A percentile compares a stretch with the other conserved stretches of the same genome.
Evolutionary conservation across 495 filamentous ascomycete genomes (phyloP).

Genomic region (Haplographium delicatum): DNA sequence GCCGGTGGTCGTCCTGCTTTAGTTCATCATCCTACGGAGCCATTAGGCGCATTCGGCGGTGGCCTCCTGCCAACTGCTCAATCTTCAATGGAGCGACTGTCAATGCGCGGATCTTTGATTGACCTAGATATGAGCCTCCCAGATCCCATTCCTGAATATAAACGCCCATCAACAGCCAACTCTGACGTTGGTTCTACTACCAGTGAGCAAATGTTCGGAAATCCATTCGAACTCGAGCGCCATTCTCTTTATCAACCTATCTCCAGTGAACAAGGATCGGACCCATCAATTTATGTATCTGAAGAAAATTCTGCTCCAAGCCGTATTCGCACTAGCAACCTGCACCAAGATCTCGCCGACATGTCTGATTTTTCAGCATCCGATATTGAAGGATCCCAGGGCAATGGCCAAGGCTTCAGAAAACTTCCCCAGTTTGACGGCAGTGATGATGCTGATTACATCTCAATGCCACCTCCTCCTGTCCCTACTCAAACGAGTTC

Average conservation of each 20-base stretch:
- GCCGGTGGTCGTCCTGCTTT: slow-evolving; percentile 38
- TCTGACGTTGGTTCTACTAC: slow-evolving; percentile 37
- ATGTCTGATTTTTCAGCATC: slow-evolving; percentile 23
- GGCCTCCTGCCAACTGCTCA: slow-evolving; percentile 1
- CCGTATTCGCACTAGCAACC: background rate
- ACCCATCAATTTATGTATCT: slow-evolving; percentile 47
- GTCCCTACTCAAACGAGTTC: background rate
- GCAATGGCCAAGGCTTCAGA: background rate
- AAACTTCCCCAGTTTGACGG: slow-evolving; percentile 3
- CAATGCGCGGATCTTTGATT: slow-evolving; percentile 24
- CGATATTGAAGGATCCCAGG: slow-evolving; percentile 13
- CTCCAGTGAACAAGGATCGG: slow-evolving; percentile 16
- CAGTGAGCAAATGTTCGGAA: slow-evolving; percentile 29
- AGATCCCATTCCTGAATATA: slow-evolving; percentile 23
- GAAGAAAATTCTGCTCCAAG: slow-evolving; percentile 33
- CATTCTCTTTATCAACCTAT: slow-evolving; percentile 42
- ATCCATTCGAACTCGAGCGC: slow-evolving; percentile 50
- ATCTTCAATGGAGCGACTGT: slow-evolving; percentile 7
- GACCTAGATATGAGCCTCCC: slow-evolving; percentile 45
- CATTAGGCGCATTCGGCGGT: slow-evolving; percentile 38
- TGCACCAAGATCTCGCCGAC: slow-evolving; percentile 7
- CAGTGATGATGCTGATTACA: slow-evolving; percentile 8
- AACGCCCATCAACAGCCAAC: slow-evolving; percentile 48
- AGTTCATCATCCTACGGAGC: slow-evolving; percentile 46
- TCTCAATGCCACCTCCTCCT: slow-evolving; percentile 14